These are phyloP conservation scores for Fagus crenata DNA, from an alignment of 306 rosid genomes.

Conservation along the genomic window DNA sequence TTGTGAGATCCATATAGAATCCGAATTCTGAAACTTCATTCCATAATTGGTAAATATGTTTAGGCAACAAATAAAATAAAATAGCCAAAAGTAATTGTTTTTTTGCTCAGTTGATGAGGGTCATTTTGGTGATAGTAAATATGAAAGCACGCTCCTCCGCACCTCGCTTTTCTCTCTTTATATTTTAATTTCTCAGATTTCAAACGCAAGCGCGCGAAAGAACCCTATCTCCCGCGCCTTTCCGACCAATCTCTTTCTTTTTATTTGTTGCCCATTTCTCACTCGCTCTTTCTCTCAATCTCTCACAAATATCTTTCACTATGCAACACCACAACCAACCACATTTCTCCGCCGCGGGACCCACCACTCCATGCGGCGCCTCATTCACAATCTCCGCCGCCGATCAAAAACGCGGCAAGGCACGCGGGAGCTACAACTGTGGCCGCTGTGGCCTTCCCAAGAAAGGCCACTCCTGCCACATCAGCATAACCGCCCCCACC, in stretches of 20 bases:
- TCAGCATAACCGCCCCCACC: conserved; percentile 24
- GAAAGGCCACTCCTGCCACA: conserved; percentile 74
- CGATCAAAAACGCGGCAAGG: conserved; percentile 51
- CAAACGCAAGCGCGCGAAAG: conserved; percentile 46
- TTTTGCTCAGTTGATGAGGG: neutral
- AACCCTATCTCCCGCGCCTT: conserved; percentile 56
- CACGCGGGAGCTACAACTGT: conserved; percentile 83
- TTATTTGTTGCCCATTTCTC: conserved; percentile 1
- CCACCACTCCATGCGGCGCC: conserved; percentile 19
- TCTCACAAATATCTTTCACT: neutral
- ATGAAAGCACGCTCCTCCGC: conserved; percentile 13
- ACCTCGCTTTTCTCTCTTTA: neutral
- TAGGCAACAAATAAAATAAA: too few species aligned
- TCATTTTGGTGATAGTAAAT: conserved; percentile 1
- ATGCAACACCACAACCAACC: conserved; percentile 52
- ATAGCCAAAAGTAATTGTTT: too few species aligned
- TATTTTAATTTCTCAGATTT: conserved; percentile 7
- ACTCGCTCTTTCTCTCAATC: neutral
- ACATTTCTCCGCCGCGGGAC: conserved; percentile 23
- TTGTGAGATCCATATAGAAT: too few species aligned
- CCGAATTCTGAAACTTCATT: too few species aligned
- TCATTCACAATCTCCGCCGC: conserved; percentile 13
- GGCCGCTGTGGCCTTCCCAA: conserved; percentile 90
- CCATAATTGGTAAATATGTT: too few species aligned
- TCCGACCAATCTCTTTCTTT: neutral